Base-by-base conservation (phyloP, 1,139 yeast genomes). In the Hyphopichia fennica region DNA sequence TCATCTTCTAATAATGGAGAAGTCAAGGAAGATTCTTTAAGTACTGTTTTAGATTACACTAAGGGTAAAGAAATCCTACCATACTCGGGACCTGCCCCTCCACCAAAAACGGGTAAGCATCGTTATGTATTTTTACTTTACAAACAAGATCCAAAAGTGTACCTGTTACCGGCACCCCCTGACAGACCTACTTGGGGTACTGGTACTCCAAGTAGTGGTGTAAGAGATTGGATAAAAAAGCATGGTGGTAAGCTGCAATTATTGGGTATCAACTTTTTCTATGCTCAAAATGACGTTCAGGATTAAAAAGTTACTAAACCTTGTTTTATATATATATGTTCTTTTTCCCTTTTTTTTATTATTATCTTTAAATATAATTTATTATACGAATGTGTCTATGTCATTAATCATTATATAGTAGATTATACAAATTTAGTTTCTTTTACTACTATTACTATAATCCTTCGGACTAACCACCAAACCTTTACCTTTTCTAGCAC, bases 401-500 rank as follows among this genome's bases (percentile, higher is more conserved):
- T 20, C 23, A 11, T 15, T 30, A 16, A 30, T 30, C 19, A 30
- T 11, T 30, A 30, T 30, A 27, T 17, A 30, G 5, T 14, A n/a
- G 6, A 11, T 9, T 14, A 33, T 23, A 34, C 22, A 14, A 7
- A 7, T 34, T 9, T 22, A n/a, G 6, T 16, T 2, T n/a, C 29
- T 14, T 29, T 48, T 32, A 25, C 40, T 41, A 23, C 37, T 53
- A 15, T 63, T 50, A 45, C 72, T 69, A 64, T 81, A 72, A 69
- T 82, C 89, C 54, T 72, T 75, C 0, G 98, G 98, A 51, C 96
- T 84, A 8, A 84, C 78, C 14, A 90, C 98, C 50, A 93, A 68
- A 46, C 99, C 98, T 62, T 89, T 86, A 30, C 98, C 98, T 66
- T 90, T 90, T 34, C 81, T 71, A 2, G 98, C 98, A 0, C 96